phyloP scores from a whole-genome alignment of 2,329 filamentous ascomycete genomes.

The Colletotrichum ledebouriae region DNA sequence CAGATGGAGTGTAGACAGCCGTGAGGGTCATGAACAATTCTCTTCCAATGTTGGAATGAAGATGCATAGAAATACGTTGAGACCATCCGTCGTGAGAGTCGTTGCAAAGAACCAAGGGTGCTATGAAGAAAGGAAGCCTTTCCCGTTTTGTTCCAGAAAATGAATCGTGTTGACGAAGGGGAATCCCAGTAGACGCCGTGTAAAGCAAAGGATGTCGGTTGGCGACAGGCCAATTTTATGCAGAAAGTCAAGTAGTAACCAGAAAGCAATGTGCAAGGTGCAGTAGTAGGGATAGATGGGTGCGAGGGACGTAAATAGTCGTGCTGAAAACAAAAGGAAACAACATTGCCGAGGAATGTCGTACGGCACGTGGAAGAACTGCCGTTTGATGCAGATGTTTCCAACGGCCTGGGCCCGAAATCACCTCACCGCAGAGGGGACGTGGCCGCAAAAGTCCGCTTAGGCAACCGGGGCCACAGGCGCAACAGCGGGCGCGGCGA shows the following conservation, averaged over 20 bases:
- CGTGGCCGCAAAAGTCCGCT: constrained; percentile 7
- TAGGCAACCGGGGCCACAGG: constrained; percentile 59
- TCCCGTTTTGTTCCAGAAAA: constrained; percentile 48
- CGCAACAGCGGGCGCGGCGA: constrained; percentile 52
- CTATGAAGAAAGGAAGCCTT: constrained; percentile 42
- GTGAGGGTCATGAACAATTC: constrained; percentile 26
- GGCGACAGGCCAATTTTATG: constrained; percentile 42
- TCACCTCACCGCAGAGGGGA: constrained; percentile 9
- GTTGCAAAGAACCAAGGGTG: constrained; percentile 40
- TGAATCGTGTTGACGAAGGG: constrained; percentile 46
- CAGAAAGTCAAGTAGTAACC: constrained; percentile 38
- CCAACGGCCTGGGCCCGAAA: constrained; percentile 12
- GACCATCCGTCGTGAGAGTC: constrained; percentile 43
- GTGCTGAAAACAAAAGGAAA: constrained; percentile 36
- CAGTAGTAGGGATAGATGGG: constrained; percentile 17
- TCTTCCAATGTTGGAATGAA: constrained; percentile 36
- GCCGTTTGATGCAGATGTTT: background rate
- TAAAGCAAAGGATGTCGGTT: constrained; percentile 43
- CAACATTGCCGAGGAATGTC: constrained; percentile 12
- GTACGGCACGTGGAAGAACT: constrained; percentile 1
- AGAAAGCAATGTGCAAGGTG: constrained; percentile 33
- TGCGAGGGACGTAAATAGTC: constrained; percentile 31
- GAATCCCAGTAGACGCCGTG: constrained; percentile 48
- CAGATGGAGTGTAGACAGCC: constrained; percentile 14
- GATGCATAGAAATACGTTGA: constrained; percentile 40